Conservation (phyloP, 2,329 filamentous ascomycete genomes). For the Trichoderma gracile region DNA sequence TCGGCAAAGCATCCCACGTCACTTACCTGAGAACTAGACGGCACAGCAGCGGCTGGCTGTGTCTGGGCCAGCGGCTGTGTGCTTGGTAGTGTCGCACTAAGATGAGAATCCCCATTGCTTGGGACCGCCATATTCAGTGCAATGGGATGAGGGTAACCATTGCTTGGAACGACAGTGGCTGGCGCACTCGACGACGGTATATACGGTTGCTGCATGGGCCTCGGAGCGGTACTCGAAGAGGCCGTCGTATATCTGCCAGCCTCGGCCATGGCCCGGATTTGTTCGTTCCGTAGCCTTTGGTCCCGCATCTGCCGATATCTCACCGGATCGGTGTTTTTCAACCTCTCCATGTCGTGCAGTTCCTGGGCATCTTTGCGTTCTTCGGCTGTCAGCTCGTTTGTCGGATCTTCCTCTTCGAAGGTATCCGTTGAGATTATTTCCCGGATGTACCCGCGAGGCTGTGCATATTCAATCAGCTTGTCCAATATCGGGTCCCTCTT, state of each 20-base stretch:
- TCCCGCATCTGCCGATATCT: slow-evolving; percentile 34
- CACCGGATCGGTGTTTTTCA: slow-evolving; percentile 39
- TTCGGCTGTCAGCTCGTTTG: slow-evolving; percentile 55
- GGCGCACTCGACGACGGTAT: not conserved
- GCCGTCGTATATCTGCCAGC: not conserved
- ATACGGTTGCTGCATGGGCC: not conserved
- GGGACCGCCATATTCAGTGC: too few species aligned
- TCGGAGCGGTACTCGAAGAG: not conserved
- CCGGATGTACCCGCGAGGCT: slow-evolving; percentile 46
- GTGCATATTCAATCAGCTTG: slow-evolving; percentile 44
- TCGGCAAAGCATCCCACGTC: not conserved
- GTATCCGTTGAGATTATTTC: slow-evolving; percentile 68
- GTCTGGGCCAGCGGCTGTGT: not conserved
- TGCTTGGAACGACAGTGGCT: slow-evolving; percentile 9
- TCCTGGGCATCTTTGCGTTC: slow-evolving; percentile 58
- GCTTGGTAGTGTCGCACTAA: not conserved
- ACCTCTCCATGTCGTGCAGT: slow-evolving; percentile 38
- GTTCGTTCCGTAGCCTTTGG: slow-evolving; percentile 15
- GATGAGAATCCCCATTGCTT: too few species aligned
- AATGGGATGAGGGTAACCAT: too few species aligned
- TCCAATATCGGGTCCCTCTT: slow-evolving; percentile 67
- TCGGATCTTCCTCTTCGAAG: slow-evolving; percentile 68
- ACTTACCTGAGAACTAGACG: not conserved
- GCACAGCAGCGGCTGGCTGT: not conserved
- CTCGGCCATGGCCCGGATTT: slow-evolving; percentile 2